phyloP scores from a whole-genome alignment of 2,329 filamentous ascomycete genomes.

The Fonsecaea multimorphosa region DNA sequence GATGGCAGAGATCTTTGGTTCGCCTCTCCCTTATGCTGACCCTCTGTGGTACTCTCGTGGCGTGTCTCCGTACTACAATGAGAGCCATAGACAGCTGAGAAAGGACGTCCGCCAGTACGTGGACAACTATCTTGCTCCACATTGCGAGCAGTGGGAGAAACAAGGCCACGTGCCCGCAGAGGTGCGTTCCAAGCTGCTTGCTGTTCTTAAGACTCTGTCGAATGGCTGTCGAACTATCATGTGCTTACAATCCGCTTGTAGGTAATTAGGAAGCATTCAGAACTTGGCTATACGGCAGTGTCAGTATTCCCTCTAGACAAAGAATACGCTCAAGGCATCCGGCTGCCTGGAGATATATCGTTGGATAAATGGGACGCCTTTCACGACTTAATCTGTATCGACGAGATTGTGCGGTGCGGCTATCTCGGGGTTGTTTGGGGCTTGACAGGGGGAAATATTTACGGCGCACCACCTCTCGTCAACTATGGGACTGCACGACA shows the following conservation, averaged over 20 bases:
- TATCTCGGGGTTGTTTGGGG: constrained; percentile 43
- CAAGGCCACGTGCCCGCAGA: constrained; percentile 57
- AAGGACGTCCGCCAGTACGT: constrained; percentile 64
- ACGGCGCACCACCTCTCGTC: constrained; percentile 43
- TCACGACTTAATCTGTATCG: constrained; percentile 46
- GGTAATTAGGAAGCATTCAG: constrained; percentile 6
- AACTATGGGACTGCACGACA: constrained; percentile 42
- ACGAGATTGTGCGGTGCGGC: constrained; percentile 47
- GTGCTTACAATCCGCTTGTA: background rate
- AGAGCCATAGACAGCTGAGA: constrained; percentile 64
- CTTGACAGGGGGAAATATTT: constrained; percentile 42
- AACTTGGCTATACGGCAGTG: constrained; percentile 22
- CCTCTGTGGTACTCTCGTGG: constrained; percentile 54
- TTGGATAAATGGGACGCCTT: constrained; percentile 46
- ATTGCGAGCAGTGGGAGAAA: constrained; percentile 68
- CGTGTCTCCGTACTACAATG: constrained; percentile 64
- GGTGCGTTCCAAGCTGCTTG: constrained; percentile 23
- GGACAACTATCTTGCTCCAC: constrained; percentile 63
- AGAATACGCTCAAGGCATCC: constrained; percentile 1
- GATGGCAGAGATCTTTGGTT: background rate
- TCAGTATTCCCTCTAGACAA: constrained; percentile 15
- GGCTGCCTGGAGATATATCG: constrained; percentile 41
- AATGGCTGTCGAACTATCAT: background rate
- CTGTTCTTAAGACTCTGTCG: background rate
- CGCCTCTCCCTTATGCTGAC: constrained; percentile 46